Evolutionary conservation across 2,329 filamentous ascomycete genomes (phyloP).

Genomic region (Penicillium griseofulvum): DNA sequence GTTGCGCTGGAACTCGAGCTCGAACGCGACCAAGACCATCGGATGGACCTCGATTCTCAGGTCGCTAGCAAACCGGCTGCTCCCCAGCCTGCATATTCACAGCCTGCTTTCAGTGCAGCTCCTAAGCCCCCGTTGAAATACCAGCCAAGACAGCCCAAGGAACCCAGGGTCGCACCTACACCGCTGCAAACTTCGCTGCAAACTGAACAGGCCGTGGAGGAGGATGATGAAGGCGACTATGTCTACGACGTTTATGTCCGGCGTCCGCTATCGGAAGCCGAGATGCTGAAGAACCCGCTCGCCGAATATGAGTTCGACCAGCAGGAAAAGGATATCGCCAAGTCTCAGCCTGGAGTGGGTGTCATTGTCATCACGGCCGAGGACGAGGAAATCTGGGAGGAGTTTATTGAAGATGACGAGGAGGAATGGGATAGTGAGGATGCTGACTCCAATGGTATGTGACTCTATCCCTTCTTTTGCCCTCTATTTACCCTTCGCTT

Average conservation of each 20-base stretch:
- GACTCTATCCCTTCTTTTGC: background rate
- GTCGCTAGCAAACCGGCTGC: background rate
- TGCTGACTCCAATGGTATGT: conserved; percentile 59
- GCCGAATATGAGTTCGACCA: conserved; percentile 29
- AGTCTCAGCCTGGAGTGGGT: conserved; percentile 37
- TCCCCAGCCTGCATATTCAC: background rate
- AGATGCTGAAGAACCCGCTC: conserved; percentile 37
- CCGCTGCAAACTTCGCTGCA: background rate
- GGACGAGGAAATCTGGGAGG: conserved; percentile 56
- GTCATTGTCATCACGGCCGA: conserved; percentile 44
- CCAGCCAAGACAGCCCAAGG: conserved; percentile 36
- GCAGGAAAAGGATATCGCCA: conserved; percentile 29
- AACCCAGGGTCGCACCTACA: conserved; percentile 18
- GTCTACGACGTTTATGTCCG: conserved; percentile 63
- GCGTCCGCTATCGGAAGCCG: conserved; percentile 38
- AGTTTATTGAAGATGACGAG: conserved; percentile 54
- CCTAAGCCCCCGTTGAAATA: conserved; percentile 37
- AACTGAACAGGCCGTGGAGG: conserved; percentile 17
- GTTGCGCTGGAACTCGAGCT: conserved; percentile 44
- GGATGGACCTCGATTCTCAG: conserved; percentile 23
- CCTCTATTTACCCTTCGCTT: background rate
- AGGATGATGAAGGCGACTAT: conserved; percentile 53
- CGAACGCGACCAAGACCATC: conserved; percentile 14
- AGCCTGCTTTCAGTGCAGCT: conserved; percentile 8
- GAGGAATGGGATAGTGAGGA: conserved; percentile 60